Conservation (phyloP, 2,329 filamentous ascomycete species). For the Aspergillus phoenicis region DNA sequence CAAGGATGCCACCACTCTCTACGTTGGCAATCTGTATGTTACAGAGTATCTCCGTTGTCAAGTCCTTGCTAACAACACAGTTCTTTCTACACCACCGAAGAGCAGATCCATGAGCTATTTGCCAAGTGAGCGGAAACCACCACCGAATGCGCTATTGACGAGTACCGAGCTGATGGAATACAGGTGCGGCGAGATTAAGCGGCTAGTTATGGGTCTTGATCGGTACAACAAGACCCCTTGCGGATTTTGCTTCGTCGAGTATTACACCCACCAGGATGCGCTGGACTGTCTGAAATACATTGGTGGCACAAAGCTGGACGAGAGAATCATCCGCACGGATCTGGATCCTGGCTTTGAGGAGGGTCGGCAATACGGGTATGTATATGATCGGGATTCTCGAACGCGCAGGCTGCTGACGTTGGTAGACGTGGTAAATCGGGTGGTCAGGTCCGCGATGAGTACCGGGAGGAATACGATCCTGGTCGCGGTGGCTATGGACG, state of each 20-base stretch:
- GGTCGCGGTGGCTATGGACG: conserved; percentile 87
- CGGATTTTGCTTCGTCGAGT: conserved; percentile 99
- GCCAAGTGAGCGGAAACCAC: conserved; percentile 62
- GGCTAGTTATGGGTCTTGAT: conserved; percentile 95
- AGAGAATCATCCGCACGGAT: conserved; percentile 93
- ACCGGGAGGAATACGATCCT: conserved; percentile 94
- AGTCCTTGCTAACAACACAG: conserved; percentile 46
- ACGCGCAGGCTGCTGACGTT: conserved; percentile 3
- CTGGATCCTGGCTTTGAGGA: conserved; percentile 94
- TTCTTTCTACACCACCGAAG: conserved; percentile 97
- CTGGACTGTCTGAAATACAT: conserved; percentile 99
- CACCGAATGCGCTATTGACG: not conserved
- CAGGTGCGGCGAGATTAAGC: conserved; percentile 91
- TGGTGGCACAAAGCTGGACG: conserved; percentile 95
- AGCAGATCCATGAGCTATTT: conserved; percentile 97
- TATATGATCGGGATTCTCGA: not conserved
- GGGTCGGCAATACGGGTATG: conserved; percentile 85
- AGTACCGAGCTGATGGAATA: conserved; percentile 13
- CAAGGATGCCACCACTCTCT: conserved; percentile 87
- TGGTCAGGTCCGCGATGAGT: conserved; percentile 96
- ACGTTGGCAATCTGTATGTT: conserved; percentile 89
- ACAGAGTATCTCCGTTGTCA: not conserved
- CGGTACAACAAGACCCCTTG: conserved; percentile 97
- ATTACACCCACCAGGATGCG: conserved; percentile 96
- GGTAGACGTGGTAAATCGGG: conserved; percentile 81